Evolutionary conservation across 2,329 filamentous ascomycete genomes (phyloP).

Genomic region (Lachnellula occidentalis): DNA sequence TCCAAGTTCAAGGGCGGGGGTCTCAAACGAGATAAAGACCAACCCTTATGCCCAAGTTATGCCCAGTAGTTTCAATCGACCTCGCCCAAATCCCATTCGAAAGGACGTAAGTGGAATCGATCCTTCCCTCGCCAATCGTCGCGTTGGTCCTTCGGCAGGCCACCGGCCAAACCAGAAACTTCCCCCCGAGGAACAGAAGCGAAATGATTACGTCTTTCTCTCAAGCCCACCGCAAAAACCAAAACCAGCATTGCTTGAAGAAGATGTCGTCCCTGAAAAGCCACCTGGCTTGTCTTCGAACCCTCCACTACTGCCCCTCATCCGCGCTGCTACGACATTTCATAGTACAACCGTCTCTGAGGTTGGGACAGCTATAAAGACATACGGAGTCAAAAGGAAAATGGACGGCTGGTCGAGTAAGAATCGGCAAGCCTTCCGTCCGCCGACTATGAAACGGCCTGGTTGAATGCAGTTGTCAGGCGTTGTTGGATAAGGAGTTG

Average conservation of each 20-base stretch:
- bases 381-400: constrained; percentile 43
- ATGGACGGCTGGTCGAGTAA: constrained; percentile 43
- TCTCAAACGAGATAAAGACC: background rate
- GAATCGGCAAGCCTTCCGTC: constrained; percentile 23
- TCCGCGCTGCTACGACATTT: constrained; percentile 21
- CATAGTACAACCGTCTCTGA: constrained; percentile 19
- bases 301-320: constrained; percentile 19
- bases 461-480: background rate
- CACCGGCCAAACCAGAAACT: constrained; percentile 19
- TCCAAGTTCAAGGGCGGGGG: background rate
- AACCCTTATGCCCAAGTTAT: background rate
- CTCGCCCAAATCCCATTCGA: background rate
- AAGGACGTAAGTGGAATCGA: constrained; percentile 11
- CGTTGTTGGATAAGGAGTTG: too few relatives aligned
- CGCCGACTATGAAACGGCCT: constrained; percentile 22
- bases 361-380: constrained; percentile 33
- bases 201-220: constrained; percentile 28
- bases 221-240: constrained; percentile 27
- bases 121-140: constrained; percentile 20
- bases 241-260: constrained; percentile 4
- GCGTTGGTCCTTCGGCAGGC: constrained; percentile 12
- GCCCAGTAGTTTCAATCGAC: constrained; percentile 6
- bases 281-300: constrained; percentile 12
- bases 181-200: constrained; percentile 5
- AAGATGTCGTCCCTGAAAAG: constrained; percentile 6